A percentile compares a stretch with the other conserved stretches of the same genome.
phyloP scores from a whole-genome alignment of 2,329 filamentous ascomycete species.

The Cercospora zeae-maydis region DNA sequence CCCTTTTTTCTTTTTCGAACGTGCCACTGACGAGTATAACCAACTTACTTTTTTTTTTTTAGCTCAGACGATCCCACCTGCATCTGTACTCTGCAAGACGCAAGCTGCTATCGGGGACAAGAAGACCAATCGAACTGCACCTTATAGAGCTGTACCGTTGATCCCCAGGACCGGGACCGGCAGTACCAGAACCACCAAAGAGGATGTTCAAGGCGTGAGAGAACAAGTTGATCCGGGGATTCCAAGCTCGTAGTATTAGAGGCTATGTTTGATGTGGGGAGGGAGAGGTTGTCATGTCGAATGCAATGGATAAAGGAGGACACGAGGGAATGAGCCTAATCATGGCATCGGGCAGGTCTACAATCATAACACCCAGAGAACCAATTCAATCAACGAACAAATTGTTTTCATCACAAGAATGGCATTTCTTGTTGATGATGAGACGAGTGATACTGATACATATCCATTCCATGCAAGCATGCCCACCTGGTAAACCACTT shows the following conservation, averaged over 20 bases:
- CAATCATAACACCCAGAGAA: not conserved
- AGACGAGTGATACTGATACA: not conserved
- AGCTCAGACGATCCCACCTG: constrained; percentile 8
- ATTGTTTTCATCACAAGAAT: not conserved
- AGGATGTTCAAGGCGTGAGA: too few species aligned
- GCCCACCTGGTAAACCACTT: not conserved
- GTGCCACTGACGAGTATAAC: not conserved
- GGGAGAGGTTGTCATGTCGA: too few species aligned
- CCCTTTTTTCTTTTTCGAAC: too few species aligned
- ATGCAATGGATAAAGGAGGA: too few species aligned
- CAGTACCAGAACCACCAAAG: too few species aligned
- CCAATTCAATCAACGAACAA: not conserved
- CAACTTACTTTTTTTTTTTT: not conserved
- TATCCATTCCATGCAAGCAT: not conserved
- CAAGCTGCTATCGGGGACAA: not conserved
- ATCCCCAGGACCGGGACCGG: too few species aligned
- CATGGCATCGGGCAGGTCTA: too few species aligned
- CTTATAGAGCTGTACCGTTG: not conserved
- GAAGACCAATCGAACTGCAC: not conserved
- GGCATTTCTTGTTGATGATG: not conserved
- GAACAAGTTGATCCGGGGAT: too few species aligned
- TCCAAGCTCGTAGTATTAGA: too few species aligned
- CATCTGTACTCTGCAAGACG: constrained; percentile 9
- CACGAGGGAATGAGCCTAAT: too few species aligned
- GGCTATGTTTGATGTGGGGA: too few species aligned